Evolutionary conservation across 2,329 filamentous ascomycete species (phyloP).

Genomic region (Pyrenophora graminea): DNA sequence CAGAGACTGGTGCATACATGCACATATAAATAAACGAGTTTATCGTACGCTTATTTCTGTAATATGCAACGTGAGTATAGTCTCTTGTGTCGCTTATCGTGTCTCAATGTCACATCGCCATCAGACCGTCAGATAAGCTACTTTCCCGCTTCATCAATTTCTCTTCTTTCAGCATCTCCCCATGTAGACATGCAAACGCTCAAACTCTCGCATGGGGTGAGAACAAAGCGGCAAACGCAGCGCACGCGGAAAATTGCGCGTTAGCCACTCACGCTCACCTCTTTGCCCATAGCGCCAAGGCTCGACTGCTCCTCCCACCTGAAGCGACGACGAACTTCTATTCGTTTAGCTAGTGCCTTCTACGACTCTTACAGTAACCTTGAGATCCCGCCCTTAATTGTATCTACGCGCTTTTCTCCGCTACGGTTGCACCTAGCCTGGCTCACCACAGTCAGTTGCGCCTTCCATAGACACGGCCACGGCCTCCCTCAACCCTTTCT

Average conservation of each 20-base stretch:
- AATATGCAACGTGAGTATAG: not conserved
- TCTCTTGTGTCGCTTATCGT: not conserved
- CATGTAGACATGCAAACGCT: not conserved
- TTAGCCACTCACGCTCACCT: constrained; percentile 16
- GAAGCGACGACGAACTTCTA: constrained; percentile 1
- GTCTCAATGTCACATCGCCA: not conserved
- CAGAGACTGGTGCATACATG: not conserved
- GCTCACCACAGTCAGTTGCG: not conserved
- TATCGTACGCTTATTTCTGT: not conserved
- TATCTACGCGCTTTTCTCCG: not conserved
- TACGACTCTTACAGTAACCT: not conserved
- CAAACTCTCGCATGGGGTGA: too few species aligned
- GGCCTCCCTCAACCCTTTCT: constrained; percentile 6
- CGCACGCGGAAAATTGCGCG: not conserved
- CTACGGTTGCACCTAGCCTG: not conserved
- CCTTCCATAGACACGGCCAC: constrained; percentile 10
- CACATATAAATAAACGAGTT: constrained; percentile 14
- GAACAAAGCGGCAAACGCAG: not conserved
- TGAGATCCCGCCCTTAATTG: not conserved
- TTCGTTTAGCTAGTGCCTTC: constrained; percentile 3
- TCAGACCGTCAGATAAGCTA: not conserved
- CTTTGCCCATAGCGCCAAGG: constrained; percentile 3
- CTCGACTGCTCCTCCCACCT: constrained; percentile 8
- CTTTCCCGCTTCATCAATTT: not conserved
- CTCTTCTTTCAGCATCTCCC: not conserved